Evolutionary conservation across 768 basidiomycete genomes (phyloP), one percentile per base, ranked within the genome.

Genomic region (Dacryopinax spathularia): DNA sequence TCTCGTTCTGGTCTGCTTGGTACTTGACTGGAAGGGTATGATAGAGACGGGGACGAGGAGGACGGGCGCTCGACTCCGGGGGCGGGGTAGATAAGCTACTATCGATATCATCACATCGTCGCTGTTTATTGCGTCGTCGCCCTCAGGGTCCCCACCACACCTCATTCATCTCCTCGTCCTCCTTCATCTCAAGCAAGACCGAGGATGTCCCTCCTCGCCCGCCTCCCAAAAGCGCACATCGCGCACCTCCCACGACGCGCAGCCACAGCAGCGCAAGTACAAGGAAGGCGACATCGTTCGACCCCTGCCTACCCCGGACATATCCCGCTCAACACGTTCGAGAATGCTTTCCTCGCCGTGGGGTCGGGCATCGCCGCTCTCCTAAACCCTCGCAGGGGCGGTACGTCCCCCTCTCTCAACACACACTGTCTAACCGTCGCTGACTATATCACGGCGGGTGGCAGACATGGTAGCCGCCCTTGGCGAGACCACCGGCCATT

Each of bases 381-480:
- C 15, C 75, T 81, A 31, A 83, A 96, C 72, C 91, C 94, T 27
- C 79, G 83, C 33, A 79, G 95, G 71, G 91, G 85, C 66, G 95
- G 94, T 91, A 69, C 72, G 86, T 73, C 15, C 39, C 22, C 5
- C 36, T 9, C 16, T n/a, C 15, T 20, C 20, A n/a, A 29, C 27
- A 22, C 15, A 16, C 34, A 20, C 31, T 18, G 12, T 43, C 22
- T 29, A 33, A 60, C 34, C 29, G 12, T 27, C 13, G 7, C 31
- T 12, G 6, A 33, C 20, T 22, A 33, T 61, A 18, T 48, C 34
- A 48, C 31, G 2, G 22, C 33, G 13, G 43, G 34, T 22, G 9
- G 2, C 66, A 97, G 94, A 99, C 73, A 91, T 99, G 87, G 82
- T 98, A 39, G 94, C 96, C 12, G 88, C 91, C 3, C 80, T 97